Percentiles rank a stretch among this genome's conserved stretches.
Evolutionary conservation across 495 filamentous ascomycete genomes (phyloP).

Genomic region (Xylaria castorea): DNA sequence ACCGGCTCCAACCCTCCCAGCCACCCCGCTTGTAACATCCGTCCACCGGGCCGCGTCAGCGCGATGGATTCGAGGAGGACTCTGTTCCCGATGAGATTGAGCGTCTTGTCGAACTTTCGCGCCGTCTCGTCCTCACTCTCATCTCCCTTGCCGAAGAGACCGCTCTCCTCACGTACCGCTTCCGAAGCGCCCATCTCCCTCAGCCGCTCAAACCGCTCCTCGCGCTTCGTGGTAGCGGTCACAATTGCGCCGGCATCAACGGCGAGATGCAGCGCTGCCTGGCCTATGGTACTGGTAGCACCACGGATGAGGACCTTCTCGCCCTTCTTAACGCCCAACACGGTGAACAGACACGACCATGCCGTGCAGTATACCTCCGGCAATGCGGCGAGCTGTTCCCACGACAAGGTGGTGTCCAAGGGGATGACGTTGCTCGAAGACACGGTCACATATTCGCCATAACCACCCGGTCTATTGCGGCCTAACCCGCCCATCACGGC

Average conservation of each 20-base stretch:
- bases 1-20: constrained; percentile 55
- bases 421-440: constrained; percentile 46
- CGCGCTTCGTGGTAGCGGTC: constrained; percentile 48
- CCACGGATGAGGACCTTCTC: constrained; percentile 52
- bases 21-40: constrained; percentile 52
- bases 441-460: constrained; percentile 49
- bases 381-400: constrained; percentile 52
- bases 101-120: constrained; percentile 50
- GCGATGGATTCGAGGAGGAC: constrained; percentile 50
- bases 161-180: constrained; percentile 37
- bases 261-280: constrained; percentile 54
- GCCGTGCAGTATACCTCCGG: constrained; percentile 54
- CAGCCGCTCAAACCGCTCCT: constrained; percentile 40
- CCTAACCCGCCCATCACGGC: constrained; percentile 56
- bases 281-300: constrained; percentile 52
- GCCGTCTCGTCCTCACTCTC: neutral
- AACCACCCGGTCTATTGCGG: constrained; percentile 47
- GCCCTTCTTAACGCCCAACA: constrained; percentile 43
- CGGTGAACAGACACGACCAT: constrained; percentile 51
- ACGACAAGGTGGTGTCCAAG: constrained; percentile 42
- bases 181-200: constrained; percentile 42
- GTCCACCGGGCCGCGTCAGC: constrained; percentile 44
- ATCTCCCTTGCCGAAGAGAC: constrained; percentile 26
- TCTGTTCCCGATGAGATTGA: constrained; percentile 55
- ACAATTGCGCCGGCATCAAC: constrained; percentile 49